Base-by-base conservation (phyloP, 1,139 yeast species). In the Debaryomyces sp. region DNA sequence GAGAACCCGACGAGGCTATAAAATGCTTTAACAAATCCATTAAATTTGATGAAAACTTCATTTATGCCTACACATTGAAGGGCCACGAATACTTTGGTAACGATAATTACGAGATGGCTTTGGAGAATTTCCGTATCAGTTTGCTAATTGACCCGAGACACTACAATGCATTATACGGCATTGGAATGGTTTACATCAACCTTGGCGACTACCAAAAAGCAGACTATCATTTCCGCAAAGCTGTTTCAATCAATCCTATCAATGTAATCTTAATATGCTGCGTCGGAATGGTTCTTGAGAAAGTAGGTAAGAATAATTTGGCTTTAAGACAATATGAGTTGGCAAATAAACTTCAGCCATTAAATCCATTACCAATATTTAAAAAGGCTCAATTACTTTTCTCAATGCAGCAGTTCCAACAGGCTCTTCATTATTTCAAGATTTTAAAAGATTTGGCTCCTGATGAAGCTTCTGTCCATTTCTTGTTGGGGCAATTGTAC, bases 141-240 rank as follows among this genome's bases (percentile, higher is more conserved):
- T 76, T 94, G 41, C 71, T 87, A 15, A 78, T 85, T 40, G 96
- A 94, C 60, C 78, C 86, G 44, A 78, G 94, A 50, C 97, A 91
- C 64, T 94, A 92, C 66, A 94, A 94, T 68, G 98, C 99, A 0
- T 84, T 94, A 61, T 95, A 94, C 61, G 99, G 99, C 21, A 81
- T 95, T 50, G 99, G 99, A 6, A 91, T 91, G 96, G 96, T 92
- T 36, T 89, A 87, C 64, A 79, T 91, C 64, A 89, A 91, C 59
- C 71, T 91, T 47, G 98, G 97, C 3, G 92, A 90, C 59, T 84
- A 84, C 59, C 84, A 80, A 40, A 84, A 85, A 60, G 97, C 99
- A 0, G 94, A 91, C 59, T 81, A 84, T 53, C 96, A 91, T 66
- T 91, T 94, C 71, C 75, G 90, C 45, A 88, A 87, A 59, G 99